These are phyloP conservation scores for Fagus crenata DNA, from an alignment of 306 rosid species.

Conservation along the genomic window DNA sequence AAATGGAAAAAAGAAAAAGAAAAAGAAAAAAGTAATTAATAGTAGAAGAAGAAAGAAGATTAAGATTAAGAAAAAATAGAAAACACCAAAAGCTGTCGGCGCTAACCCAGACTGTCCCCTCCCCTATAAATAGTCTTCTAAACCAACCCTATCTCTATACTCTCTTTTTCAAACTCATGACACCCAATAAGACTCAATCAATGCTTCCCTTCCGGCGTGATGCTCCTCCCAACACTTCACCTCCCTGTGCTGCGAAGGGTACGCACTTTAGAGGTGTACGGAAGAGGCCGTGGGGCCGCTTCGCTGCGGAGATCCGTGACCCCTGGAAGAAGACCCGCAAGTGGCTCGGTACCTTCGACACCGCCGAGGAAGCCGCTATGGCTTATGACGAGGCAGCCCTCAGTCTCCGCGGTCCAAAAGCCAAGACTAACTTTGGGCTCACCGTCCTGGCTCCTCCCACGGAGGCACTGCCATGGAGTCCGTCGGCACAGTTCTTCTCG, in stretches of 20 bases:
- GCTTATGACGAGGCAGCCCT: conserved; percentile 69
- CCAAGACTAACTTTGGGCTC: conserved; percentile 63
- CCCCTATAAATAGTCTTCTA: conserved; percentile 38
- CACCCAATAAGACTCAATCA: too few species aligned
- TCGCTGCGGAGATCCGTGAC: conserved; percentile 72
- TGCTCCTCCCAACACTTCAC: too few species aligned
- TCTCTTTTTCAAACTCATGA: neutral
- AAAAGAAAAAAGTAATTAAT: neutral
- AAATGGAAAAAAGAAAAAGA: neutral
- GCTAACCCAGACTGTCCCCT: conserved; percentile 55
- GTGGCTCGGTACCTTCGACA: conserved; percentile 75
- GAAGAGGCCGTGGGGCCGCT: conserved; percentile 71
- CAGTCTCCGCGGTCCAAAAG: conserved; percentile 56
- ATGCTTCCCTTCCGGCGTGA: too few species aligned
- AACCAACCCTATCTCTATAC: neutral
- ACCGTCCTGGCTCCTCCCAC: neutral
- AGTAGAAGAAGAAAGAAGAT: neutral
- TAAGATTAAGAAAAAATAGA: neutral
- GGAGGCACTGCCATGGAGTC: conserved; percentile 20
- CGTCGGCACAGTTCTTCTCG: conserved; percentile 24
- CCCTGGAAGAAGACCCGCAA: conserved; percentile 66
- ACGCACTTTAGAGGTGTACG: conserved; percentile 60
- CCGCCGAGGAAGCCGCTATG: conserved; percentile 71
- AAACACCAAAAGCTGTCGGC: conserved; percentile 47
- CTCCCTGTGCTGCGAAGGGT: conserved; percentile 13